Base-by-base conservation (phyloP, 2,329 filamentous ascomycete species). In the Gnomoniopsis sp. region DNA sequence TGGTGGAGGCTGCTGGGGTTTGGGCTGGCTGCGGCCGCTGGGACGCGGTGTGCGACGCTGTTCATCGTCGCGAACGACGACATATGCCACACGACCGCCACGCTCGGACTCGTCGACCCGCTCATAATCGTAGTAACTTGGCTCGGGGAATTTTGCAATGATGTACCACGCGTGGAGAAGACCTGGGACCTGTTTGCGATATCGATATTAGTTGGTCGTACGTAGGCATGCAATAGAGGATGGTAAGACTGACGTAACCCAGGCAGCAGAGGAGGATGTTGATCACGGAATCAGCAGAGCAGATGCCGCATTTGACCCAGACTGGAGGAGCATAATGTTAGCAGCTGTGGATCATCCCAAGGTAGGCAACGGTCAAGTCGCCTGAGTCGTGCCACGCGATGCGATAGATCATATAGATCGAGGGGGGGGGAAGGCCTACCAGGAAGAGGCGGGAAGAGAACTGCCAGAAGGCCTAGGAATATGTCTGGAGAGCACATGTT, bases 151-250 rank as follows among this genome's bases (percentile, higher is more conserved):
- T 71, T 90, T 89, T 68, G 90, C 85, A 75, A 99, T 97, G 75
- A 98, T 96, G 82, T 98, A 99, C 93, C 95, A 98, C 63, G 93
- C 86, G 78, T 99, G 95, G 2, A 99, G 78, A 52, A 98, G 88
- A 62, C 93, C 93, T 21, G 93, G 93, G 61, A 98, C 75, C 78
- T 82, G 65, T 21, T 8, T 12, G 44, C 7, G 21, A 26, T n/a
- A 2, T 50, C 43, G 22, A 17, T 22, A 62, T 59, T 53, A 63
- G 62, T 56, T n/a, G 19, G 46, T 2, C 34, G 34, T 71, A n/a
- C 63, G 70, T 74, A 59, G 75, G 72, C 43, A 62, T 70, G 72
- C 43, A 62, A 70, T 17, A 44, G 53, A 30, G 30, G 26, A 54
- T 26, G 21, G 3, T 30, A 8, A 26, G n/a, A 72, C 78, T 53